Evolutionary conservation across 768 basidiomycete genomes (phyloP).

Genomic region (Albatrellus ellisii): DNA sequence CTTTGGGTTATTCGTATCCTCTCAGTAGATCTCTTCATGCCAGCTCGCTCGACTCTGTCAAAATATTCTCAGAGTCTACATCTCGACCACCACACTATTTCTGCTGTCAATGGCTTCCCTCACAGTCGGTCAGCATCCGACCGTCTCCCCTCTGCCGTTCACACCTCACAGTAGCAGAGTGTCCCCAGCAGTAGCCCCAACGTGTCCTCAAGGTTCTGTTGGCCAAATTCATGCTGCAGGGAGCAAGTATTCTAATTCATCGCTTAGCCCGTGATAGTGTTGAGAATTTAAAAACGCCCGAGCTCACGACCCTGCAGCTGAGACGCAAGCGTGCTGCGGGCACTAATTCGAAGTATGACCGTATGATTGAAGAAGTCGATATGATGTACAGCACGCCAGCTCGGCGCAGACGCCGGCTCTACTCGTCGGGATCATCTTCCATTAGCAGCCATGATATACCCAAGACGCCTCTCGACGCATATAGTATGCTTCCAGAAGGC

Average conservation of each 20-base stretch:
- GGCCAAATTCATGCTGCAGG: not conserved
- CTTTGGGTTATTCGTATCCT: no score
- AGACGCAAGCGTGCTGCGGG: slow-evolving; percentile 38
- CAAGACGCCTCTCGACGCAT: slow-evolving; percentile 30
- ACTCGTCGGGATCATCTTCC: slow-evolving; percentile 33
- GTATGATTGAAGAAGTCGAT: slow-evolving; percentile 52
- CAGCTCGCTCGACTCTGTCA: no score
- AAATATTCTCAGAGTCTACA: no score
- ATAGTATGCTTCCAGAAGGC: slow-evolving; percentile 21
- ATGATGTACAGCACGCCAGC: slow-evolving; percentile 16
- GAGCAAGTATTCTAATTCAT: not conserved
- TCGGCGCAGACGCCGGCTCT: slow-evolving; percentile 19
- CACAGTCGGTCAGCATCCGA: slow-evolving; percentile 11
- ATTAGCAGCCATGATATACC: slow-evolving; percentile 24
- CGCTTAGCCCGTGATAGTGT: not conserved
- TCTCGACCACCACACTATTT: no score
- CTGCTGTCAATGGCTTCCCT: slow-evolving; percentile 7
- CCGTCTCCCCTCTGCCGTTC: not conserved
- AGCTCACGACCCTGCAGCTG: slow-evolving; percentile 2
- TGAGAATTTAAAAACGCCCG: not conserved
- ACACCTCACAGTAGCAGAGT: not conserved
- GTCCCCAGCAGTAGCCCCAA: no score
- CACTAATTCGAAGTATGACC: slow-evolving; percentile 49
- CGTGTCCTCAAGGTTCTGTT: not conserved
- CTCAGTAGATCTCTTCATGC: no score